A percentile compares a stretch with the other conserved stretches of the same genome.
phyloP scores from a whole-genome alignment of 331 rosid species.

The Acacia pycnantha region DNA sequence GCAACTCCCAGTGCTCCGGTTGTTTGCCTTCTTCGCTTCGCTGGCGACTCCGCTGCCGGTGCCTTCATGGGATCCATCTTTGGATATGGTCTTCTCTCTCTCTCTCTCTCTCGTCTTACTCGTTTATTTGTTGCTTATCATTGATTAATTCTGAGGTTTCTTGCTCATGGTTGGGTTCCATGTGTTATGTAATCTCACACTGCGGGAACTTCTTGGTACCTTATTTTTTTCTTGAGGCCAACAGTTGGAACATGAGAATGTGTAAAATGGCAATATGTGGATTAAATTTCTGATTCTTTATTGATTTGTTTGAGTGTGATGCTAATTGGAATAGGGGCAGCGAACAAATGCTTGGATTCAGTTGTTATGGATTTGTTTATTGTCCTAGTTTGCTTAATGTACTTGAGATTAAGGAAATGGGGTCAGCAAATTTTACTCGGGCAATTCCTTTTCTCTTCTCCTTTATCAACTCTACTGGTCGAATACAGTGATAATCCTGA shows the following conservation, averaged over 20 bases:
- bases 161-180: not conserved
- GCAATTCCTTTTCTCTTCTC: not conserved
- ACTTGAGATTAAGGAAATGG: slow-evolving; percentile 4
- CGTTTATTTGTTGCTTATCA: not conserved
- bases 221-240: not conserved
- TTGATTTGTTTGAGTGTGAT: not conserved
- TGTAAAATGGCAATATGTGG: not conserved
- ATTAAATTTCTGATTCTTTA: not conserved
- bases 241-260: not conserved
- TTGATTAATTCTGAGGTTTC: not conserved
- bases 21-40: slow-evolving; percentile 75
- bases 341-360: not conserved
- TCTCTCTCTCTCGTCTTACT: not conserved
- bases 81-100: slow-evolving; percentile 67
- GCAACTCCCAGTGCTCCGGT: slow-evolving; percentile 43
- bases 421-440: slow-evolving; percentile 3
- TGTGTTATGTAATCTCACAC: not conserved
- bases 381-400: slow-evolving; percentile 2
- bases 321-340: not conserved
- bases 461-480: not conserved
- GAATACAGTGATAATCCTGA: not conserved
- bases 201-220: not conserved
- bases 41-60: slow-evolving; percentile 76
- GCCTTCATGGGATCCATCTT: slow-evolving; percentile 96
- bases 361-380: not conserved